phyloP scores from a whole-genome alignment of 805 yeast genomes.

The Cyberlindnera mycetangii region DNA sequence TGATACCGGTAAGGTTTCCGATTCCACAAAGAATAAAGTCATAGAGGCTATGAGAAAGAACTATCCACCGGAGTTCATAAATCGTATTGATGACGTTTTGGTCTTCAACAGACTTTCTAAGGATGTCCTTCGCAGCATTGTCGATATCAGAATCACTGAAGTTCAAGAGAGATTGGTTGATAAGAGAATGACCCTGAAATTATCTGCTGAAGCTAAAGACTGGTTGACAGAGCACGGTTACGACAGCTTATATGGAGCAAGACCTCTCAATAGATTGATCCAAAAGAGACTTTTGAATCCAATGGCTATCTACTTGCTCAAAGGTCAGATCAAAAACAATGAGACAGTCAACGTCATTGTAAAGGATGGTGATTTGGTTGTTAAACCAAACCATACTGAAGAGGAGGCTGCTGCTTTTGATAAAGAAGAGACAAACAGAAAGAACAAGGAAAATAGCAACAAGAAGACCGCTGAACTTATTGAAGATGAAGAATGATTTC shows the following conservation, averaged over 20 bases:
- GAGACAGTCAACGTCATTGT: slow-evolving; percentile 54
- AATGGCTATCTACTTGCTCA: slow-evolving; percentile 73
- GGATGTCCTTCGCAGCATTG: slow-evolving; percentile 69
- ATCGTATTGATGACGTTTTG: slow-evolving; percentile 90
- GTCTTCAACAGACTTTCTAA: slow-evolving; percentile 90
- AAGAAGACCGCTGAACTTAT: slow-evolving; percentile 13
- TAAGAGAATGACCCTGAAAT: slow-evolving; percentile 64
- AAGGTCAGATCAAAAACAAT: slow-evolving; percentile 67
- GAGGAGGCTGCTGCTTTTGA: slow-evolving; percentile 23
- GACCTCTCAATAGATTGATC: slow-evolving; percentile 89
- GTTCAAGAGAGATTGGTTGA: slow-evolving; percentile 75
- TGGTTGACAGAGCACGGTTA: slow-evolving; percentile 86
- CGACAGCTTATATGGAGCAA: slow-evolving; percentile 90
- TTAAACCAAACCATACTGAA: slow-evolving; percentile 44
- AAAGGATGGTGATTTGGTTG: slow-evolving; percentile 40
- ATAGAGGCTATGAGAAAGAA: slow-evolving; percentile 62
- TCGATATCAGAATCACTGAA: slow-evolving; percentile 80
- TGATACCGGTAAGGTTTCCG: slow-evolving; percentile 58
- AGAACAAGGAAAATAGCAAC: neutral
- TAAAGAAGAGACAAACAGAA: slow-evolving; percentile 3
- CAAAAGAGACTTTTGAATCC: slow-evolving; percentile 86
- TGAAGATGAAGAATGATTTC: slow-evolving; percentile 13
- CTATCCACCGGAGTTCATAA: slow-evolving; percentile 94
- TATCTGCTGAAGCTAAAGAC: slow-evolving; percentile 62
- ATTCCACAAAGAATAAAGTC: slow-evolving; percentile 53